A percentile compares a stretch with the other conserved stretches of the same genome.
phyloP scores from a whole-genome alignment of 768 basidiomycete species.

The Pleurotus pulmonarius region DNA sequence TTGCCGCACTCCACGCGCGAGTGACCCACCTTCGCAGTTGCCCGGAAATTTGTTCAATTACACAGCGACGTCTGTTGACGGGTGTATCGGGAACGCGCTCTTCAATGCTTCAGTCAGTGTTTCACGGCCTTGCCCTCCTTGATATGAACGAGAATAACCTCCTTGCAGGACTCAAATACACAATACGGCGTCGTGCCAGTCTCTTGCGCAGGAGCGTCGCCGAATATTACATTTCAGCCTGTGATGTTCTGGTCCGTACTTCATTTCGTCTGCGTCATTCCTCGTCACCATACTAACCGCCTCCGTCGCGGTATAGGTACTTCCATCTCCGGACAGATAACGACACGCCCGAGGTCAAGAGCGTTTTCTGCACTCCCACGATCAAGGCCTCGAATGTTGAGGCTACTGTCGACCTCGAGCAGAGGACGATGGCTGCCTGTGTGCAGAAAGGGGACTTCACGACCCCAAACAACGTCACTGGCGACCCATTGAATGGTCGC shows the following conservation, averaged over 20 bases:
- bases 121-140: neutral
- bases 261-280: neutral
- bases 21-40: conserved; percentile 15
- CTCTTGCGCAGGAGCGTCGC: conserved; percentile 28
- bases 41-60: conserved; percentile 27
- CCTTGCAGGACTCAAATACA: conserved; percentile 27
- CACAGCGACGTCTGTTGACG: conserved; percentile 40
- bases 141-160: neutral
- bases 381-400: conserved; percentile 41
- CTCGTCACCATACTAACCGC: neutral
- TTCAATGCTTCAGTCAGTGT: conserved; percentile 34
- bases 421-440: conserved; percentile 37
- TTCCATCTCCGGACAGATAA: conserved; percentile 31
- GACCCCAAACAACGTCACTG: conserved; percentile 50
- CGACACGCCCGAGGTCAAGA: conserved; percentile 34
- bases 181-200: conserved; percentile 49
- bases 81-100: conserved; percentile 35
- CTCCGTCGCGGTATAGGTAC: conserved; percentile 21
- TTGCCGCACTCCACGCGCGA: conserved; percentile 38
- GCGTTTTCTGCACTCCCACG: conserved; percentile 55
- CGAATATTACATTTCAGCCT: conserved; percentile 38
- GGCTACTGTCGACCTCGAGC: conserved; percentile 40
- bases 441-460: conserved; percentile 22
- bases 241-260: conserved; percentile 62
- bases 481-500: conserved; percentile 35